Percentiles rank a stretch among this genome's conserved stretches.
phyloP scores from a whole-genome alignment of 306 rosid genomes.

The Comarum palustre region DNA sequence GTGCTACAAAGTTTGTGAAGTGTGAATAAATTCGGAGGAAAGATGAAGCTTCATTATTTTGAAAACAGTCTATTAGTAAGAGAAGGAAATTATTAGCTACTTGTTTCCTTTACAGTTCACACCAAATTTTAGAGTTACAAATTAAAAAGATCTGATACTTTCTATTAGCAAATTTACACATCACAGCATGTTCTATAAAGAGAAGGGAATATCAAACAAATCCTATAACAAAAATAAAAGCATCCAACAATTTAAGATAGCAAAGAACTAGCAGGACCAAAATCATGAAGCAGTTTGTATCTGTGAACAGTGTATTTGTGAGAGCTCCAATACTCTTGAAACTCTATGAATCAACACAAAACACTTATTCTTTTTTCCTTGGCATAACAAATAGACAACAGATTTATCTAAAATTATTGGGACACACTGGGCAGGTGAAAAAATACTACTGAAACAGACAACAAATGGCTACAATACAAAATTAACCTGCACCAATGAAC shows the following conservation, averaged over 20 bases:
- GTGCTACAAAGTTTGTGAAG: not conserved
- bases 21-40: not conserved
- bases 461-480: slow-evolving; percentile 29
- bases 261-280: not conserved
- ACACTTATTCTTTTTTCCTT: not conserved
- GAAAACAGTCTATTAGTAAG: not conserved
- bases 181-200: not conserved
- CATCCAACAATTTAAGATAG: not conserved
- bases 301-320: not conserved
- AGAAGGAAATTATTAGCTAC: not conserved
- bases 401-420: slow-evolving; percentile 1
- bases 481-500: slow-evolving; percentile 24
- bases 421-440: not conserved
- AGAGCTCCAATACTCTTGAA: not conserved
- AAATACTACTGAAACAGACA: slow-evolving; percentile 21
- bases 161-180: not conserved
- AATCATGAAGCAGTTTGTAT: not conserved
- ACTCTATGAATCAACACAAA: not conserved
- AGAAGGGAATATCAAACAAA: not conserved
- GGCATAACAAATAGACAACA: not conserved
- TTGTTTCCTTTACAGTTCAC: not conserved
- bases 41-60: not conserved
- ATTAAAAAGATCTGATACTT: not conserved
- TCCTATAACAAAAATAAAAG: not conserved
- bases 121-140: not conserved